Percentiles rank a stretch among this genome's conserved stretches.
phyloP scores from a whole-genome alignment of 805 yeast species.

The Kluyveromyces aestuarii region DNA sequence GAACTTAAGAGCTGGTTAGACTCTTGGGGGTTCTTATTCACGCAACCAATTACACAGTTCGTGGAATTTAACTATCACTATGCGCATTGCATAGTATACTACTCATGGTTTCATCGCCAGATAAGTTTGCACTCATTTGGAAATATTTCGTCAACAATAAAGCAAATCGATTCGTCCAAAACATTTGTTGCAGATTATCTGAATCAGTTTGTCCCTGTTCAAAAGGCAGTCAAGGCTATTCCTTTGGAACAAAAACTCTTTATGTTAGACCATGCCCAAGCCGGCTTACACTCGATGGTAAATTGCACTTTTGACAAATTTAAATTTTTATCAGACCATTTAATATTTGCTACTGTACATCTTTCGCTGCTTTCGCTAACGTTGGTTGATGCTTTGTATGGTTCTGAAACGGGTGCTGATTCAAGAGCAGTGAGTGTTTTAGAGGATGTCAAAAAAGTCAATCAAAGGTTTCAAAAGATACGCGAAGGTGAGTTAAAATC shows the following conservation, averaged over 20 bases:
- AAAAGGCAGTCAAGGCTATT: conserved; percentile 8
- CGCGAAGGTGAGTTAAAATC: conserved; percentile 18
- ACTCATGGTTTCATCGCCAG: conserved; percentile 17
- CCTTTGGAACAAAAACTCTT: conserved; percentile 9
- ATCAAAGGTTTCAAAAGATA: conserved; percentile 15
- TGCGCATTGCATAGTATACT: conserved; percentile 42
- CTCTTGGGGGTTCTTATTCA: conserved; percentile 60
- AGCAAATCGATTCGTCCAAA: neutral
- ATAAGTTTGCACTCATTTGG: neutral
- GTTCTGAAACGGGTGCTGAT: neutral
- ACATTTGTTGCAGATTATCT: conserved; percentile 6
- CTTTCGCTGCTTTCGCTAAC: conserved; percentile 9
- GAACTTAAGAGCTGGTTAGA: conserved; percentile 54
- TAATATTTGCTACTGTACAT: conserved; percentile 13
- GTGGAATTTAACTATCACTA: conserved; percentile 64
- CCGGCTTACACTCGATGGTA: conserved; percentile 10
- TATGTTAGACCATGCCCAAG: conserved; percentile 10
- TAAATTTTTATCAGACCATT: conserved; percentile 16
- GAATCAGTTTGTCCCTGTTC: conserved; percentile 10
- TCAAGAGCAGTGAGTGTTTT: conserved; percentile 5
- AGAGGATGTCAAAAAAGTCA: conserved; percentile 12
- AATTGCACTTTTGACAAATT: conserved; percentile 12
- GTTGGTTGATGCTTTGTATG: conserved; percentile 6
- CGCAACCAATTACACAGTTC: conserved; percentile 65
- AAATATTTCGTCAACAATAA: neutral